Base-by-base conservation (phyloP, 2,329 filamentous ascomycete species). In the Penicillium polonicum region DNA sequence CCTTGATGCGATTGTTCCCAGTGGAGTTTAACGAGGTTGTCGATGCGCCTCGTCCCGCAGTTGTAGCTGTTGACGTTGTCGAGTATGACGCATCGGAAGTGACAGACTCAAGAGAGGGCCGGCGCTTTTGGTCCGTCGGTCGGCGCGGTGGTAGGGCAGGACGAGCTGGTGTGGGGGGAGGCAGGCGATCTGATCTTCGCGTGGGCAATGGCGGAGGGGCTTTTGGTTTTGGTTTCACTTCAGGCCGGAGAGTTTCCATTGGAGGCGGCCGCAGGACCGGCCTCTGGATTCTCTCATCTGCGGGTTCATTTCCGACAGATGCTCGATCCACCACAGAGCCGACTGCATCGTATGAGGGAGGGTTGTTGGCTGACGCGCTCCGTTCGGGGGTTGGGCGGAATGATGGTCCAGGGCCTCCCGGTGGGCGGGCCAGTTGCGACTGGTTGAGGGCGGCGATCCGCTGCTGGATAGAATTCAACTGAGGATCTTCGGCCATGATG, bases 51-150 rank as follows among this genome's bases (percentile, higher is more conserved):
- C 72, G 71, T 36, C 72, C 77, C 25, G 77, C 74, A 50, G 76
- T 77, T 38, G 76, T 52, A 36, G 65, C 60, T 1, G 78, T 77
- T 45, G 76, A 77, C 35, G 76, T 48, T 39, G 65, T 78, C 13
- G 83, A 84, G 10, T 80, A 68, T 5, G 79, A 81, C 4, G 79
- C 82, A 73, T 78, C 64, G 10, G 83, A 85, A 17, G 80, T 79
- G 44, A 80, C 73, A 2, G 83, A 85, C 49, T 84, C 83, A 27
- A 69, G 68, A 0, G 81, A 83, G 8, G 67, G 71, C 58, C 72
- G 72, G 41, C 78, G 73, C 39, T 66, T 70, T 9, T 72, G 61
- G 5, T 70, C 66, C n/a, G 71, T 69, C 5, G 76, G 73, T 57
- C 72, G 70, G 48, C 80, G 76, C 10, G 76, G 76, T 41, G 83